Percentiles rank a stretch among this genome's conserved stretches.
phyloP scores from a whole-genome alignment of 768 basidiomycete genomes.

The Hemileccinum impolitum region DNA sequence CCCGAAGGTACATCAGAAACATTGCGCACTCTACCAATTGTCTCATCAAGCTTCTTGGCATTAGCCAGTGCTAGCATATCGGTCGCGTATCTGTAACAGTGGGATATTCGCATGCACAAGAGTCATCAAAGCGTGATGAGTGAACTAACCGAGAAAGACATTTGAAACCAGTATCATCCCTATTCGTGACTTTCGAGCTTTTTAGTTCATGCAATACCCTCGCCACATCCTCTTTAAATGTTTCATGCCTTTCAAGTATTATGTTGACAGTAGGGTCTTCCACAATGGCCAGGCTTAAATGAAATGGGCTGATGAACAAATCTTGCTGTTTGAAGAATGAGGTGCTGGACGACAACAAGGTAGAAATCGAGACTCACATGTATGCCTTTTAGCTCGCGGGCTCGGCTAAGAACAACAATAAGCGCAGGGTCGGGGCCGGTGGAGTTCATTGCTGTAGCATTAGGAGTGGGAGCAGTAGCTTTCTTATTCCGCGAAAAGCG shows the following conservation, averaged over 20 bases:
- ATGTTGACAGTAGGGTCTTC: not conserved
- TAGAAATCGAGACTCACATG: no score
- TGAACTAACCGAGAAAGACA: conserved; percentile 6
- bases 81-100: conserved; percentile 1
- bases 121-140: not conserved
- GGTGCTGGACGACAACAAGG: no score
- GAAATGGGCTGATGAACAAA: conserved; percentile 1
- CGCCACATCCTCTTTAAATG: not conserved
- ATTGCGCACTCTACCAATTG: conserved; percentile 5
- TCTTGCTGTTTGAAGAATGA: not conserved
- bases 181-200: not conserved
- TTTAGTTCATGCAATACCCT: not conserved
- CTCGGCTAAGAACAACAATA: no score
- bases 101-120: not conserved
- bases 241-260: not conserved
- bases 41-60: conserved; percentile 2
- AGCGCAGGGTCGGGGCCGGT: no score
- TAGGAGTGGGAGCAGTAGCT: no score
- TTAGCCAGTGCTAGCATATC: conserved; percentile 9
- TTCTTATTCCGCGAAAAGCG: no score
- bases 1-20: not conserved
- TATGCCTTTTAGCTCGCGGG: no score
- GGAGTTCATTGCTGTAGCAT: no score
- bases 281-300: conserved; percentile 5
- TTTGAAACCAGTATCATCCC: conserved; percentile 1